A percentile compares a stretch with the other conserved stretches of the same genome.
phyloP scores from a whole-genome alignment of 805 yeast genomes.

The Yamadazyma laniorum region DNA sequence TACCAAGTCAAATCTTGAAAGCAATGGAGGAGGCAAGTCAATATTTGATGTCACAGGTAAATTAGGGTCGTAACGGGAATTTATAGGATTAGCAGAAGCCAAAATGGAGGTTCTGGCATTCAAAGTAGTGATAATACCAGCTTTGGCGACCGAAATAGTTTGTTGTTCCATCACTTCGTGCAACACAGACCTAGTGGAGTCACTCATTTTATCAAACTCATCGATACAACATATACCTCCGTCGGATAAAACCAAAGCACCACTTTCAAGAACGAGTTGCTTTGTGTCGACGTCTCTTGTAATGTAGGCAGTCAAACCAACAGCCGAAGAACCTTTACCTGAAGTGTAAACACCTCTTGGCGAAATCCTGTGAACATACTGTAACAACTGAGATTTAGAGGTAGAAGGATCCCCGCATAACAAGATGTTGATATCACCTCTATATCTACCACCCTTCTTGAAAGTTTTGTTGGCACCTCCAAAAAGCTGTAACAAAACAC shows the following conservation, averaged over 20 bases:
- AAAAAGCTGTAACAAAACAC: constrained; percentile 85
- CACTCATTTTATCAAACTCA: constrained; percentile 97
- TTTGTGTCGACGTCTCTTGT: constrained; percentile 92
- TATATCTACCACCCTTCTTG: constrained; percentile 85
- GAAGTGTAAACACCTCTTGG: constrained; percentile 98
- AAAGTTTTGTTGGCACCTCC: constrained; percentile 94
- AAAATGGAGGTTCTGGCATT: constrained; percentile 95
- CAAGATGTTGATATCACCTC: constrained; percentile 92
- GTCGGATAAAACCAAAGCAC: constrained; percentile 94
- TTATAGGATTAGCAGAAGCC: constrained; percentile 97
- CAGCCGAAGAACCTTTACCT: constrained; percentile 99
- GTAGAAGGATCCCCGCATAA: constrained; percentile 99
- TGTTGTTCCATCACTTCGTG: constrained; percentile 99
- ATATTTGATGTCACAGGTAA: constrained; percentile 93
- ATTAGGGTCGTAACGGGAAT: constrained; percentile 92
- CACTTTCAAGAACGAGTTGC: constrained; percentile 90
- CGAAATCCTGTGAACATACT: constrained; percentile 94
- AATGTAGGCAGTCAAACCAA: constrained; percentile 95
- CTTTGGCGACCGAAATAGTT: constrained; percentile 96
- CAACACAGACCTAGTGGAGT: constrained; percentile 86
- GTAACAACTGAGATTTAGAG: constrained; percentile 89
- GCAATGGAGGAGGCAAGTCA: constrained; percentile 92
- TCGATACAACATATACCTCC: constrained; percentile 99
- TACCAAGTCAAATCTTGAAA: constrained; percentile 93
- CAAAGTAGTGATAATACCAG: constrained; percentile 94